Evolutionary conservation across 306 rosid species (phyloP), one percentile per base, ranked within the genome.

Genomic region (Cucurbita pepo): DNA sequence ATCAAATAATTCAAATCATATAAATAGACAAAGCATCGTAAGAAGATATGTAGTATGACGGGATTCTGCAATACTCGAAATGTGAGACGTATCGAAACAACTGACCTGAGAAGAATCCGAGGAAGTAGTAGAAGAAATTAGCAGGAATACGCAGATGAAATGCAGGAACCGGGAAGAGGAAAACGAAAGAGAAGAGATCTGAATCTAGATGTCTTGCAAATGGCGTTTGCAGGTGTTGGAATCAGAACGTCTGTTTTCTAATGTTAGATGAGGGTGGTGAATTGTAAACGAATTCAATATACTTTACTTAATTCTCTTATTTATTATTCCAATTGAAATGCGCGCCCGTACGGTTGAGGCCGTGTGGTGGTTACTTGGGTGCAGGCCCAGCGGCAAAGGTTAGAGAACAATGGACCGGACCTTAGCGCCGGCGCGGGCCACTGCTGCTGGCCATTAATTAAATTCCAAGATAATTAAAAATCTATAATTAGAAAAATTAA

Each of bases 81-180:
- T 21, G 10, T 22, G 36, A 57, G 7, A 60, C 45, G 8, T 37
- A 60, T 6, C 30, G 15, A 40, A 10, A 38, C 50, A 62, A 15
- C 30, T 62, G 71, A 65, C 71, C 71, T 65, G 51, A 18, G n/a
- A 63, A 63, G 15, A 40, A 63, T 63, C 70, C n/a, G 70, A n/a
- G 30, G 50, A 41, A 43, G 12, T 0, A 43, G 22, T 45, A 1
- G 72, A 66, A 6, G 72, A 66, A 15, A 41, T 5, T 52, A 44
- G 54, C 11, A 21, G 16, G 38, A 43, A 5, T 10, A 64, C 9
- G 71, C 53, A 43, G 36, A 4, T 8, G 30, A 44, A 61, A 61
- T 61, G 21, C 67, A 61, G 21, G 3, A 19, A 55, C 19, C 10
- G 41, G 16, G 64, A 12, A 2, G 64, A 61, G 4, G 69, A 40